Evolutionary conservation across 1,284 basidiomycete species (phyloP).

Genomic region (Ceratobasidium sp.): DNA sequence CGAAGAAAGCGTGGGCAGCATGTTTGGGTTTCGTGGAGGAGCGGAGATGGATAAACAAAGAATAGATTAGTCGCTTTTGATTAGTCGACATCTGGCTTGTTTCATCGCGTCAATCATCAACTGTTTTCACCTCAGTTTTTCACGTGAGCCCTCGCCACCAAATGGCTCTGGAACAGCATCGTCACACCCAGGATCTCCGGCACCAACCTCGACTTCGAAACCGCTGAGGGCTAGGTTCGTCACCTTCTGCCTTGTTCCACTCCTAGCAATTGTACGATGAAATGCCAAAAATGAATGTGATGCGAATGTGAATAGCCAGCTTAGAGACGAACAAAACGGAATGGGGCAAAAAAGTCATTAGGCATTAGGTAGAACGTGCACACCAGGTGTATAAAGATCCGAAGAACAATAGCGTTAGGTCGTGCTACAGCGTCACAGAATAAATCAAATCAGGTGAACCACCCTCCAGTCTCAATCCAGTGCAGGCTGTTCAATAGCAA

Average conservation of each 20-base stretch:
- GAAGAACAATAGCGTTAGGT: conserved; percentile 14
- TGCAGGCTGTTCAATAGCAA: conserved; percentile 13
- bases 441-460: conserved; percentile 13
- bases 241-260: too few species aligned
- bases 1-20: conserved; percentile 18
- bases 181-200: too few species aligned
- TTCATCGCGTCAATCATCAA: too few species aligned
- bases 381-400: conserved; percentile 35
- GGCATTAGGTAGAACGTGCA: conserved; percentile 31
- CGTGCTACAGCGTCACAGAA: conserved; percentile 25
- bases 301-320: background rate
- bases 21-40: conserved; percentile 28
- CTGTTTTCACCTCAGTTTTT: too few species aligned
- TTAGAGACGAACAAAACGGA: background rate
- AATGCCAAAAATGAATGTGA: too few species aligned
- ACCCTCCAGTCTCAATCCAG: conserved; percentile 1
- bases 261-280: too few species aligned
- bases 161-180: too few species aligned
- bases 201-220: too few species aligned
- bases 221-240: too few species aligned
- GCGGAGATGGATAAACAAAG: background rate
- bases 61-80: background rate
- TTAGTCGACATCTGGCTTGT: too few species aligned
- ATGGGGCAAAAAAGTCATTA: conserved; percentile 21
- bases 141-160: too few species aligned